A percentile compares a stretch with the other conserved stretches of the same genome.
Evolutionary conservation across 2,329 filamentous ascomycete genomes (phyloP).

Genomic region (Fusarium sp.): DNA sequence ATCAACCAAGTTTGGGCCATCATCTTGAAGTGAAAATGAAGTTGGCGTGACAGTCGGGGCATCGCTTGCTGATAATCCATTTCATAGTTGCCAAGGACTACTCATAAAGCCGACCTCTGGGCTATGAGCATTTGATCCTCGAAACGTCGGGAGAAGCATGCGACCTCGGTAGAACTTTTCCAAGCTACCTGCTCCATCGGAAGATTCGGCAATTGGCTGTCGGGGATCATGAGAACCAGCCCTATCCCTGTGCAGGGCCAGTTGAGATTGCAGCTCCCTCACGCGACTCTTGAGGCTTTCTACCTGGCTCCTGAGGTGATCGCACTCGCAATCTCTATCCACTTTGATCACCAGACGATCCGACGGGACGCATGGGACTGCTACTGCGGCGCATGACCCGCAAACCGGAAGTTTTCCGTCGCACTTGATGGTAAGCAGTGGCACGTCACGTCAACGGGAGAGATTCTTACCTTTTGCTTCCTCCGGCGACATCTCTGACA

Average conservation of each 20-base stretch:
- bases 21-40: conserved; percentile 24
- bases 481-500: conserved; percentile 37
- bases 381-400: conserved; percentile 26
- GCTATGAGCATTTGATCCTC: neutral
- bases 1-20: conserved; percentile 25
- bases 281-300: conserved; percentile 27
- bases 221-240: neutral
- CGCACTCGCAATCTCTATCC: conserved; percentile 35
- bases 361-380: conserved; percentile 33
- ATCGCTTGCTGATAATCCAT: conserved; percentile 30
- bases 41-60: conserved; percentile 6
- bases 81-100: conserved; percentile 38
- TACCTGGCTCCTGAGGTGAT: conserved; percentile 29
- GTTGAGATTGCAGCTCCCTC: conserved; percentile 23
- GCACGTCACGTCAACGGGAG: neutral
- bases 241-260: conserved; percentile 8
- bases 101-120: conserved; percentile 34
- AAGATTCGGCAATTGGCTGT: neutral
- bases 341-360: conserved; percentile 33
- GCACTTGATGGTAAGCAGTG: conserved; percentile 18
- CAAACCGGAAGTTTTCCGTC: conserved; percentile 36
- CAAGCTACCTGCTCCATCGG: conserved; percentile 17
- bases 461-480: conserved; percentile 33
- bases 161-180: conserved; percentile 30
- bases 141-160: conserved; percentile 36